These are phyloP conservation scores for Pharnaceum exiguum DNA, from an alignment of 148 eudicot genomes.

Conservation along the genomic window DNA sequence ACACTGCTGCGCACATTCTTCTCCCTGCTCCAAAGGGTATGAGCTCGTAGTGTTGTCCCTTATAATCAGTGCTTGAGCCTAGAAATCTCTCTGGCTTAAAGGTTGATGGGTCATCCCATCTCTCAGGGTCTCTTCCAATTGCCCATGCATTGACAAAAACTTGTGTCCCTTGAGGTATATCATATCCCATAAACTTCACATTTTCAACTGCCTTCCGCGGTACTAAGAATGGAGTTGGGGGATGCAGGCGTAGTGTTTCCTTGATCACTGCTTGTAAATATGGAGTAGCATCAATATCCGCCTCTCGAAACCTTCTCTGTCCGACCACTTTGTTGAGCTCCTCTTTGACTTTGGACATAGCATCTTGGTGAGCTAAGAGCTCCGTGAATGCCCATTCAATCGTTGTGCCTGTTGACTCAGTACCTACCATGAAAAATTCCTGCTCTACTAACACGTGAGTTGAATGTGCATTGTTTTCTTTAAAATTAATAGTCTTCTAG, in stretches of 20 bases:
- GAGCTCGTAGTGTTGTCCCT: conserved; percentile 14
- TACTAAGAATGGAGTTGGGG: conserved; percentile 18
- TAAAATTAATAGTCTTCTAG: too few relatives aligned
- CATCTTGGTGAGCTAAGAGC: conserved; percentile 16
- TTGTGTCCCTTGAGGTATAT: conserved; percentile 15
- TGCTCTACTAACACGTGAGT: not conserved
- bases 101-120: conserved; percentile 14
- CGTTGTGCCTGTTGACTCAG: conserved; percentile 17
- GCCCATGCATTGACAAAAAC: conserved; percentile 19
- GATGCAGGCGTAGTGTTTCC: conserved; percentile 21
- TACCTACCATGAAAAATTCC: conserved; percentile 24
- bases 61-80: conserved; percentile 11
- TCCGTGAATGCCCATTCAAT: conserved; percentile 20
- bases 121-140: conserved; percentile 16
- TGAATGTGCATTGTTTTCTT: too few relatives aligned
- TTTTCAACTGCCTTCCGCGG: conserved; percentile 18
- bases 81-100: conserved; percentile 21
- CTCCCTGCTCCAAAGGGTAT: conserved; percentile 22
- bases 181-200: conserved; percentile 15
- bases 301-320: conserved; percentile 5
- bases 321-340: conserved; percentile 13
- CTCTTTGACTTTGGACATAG: conserved; percentile 11
- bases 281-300: conserved; percentile 1
- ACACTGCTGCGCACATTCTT: conserved; percentile 23
- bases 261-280: conserved; percentile 18